Conservation (phyloP, 169 alveolate species). For the Theileria sp. region DNA sequence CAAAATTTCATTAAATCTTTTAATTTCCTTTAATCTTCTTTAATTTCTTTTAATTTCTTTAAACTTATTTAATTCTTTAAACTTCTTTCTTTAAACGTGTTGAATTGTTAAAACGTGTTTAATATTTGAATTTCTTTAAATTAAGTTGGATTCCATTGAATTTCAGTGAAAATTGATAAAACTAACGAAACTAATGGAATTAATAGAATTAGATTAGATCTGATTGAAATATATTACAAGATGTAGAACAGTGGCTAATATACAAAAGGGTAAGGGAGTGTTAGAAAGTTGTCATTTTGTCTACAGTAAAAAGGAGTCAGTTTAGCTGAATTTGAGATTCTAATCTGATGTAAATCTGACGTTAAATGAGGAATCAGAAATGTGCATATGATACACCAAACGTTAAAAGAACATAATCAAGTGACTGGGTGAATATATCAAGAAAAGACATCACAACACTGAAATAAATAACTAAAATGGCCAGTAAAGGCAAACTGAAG, state of each 20-base stretch:
- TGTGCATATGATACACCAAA: conserved; percentile 31
- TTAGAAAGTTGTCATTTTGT: not conserved
- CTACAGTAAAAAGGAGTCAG: not conserved
- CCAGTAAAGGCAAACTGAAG: not conserved
- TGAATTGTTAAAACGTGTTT: too few relatives aligned
- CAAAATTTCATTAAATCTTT: too few relatives aligned
- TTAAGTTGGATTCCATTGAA: too few relatives aligned
- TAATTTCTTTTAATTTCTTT: too few relatives aligned
- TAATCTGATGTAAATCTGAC: not conserved
- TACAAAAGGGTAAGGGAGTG: not conserved
- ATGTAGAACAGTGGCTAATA: not conserved
- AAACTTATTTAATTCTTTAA: too few relatives aligned
- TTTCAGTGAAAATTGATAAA: too few relatives aligned
- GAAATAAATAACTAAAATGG: not conserved
- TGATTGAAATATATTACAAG: not conserved
- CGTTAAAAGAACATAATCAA: conserved; percentile 10
- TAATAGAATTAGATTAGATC: too few relatives aligned
- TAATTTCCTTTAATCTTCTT: too few relatives aligned
- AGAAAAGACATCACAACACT: conserved; percentile 4
- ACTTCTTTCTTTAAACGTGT: too few relatives aligned
- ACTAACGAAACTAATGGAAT: too few relatives aligned
- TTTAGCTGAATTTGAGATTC: not conserved
- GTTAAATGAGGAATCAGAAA: not conserved
- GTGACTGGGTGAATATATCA: not conserved
- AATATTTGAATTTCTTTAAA: too few relatives aligned